Conservation (phyloP, 2,329 filamentous ascomycete genomes). For the Gaeumannomyces tritici region DNA sequence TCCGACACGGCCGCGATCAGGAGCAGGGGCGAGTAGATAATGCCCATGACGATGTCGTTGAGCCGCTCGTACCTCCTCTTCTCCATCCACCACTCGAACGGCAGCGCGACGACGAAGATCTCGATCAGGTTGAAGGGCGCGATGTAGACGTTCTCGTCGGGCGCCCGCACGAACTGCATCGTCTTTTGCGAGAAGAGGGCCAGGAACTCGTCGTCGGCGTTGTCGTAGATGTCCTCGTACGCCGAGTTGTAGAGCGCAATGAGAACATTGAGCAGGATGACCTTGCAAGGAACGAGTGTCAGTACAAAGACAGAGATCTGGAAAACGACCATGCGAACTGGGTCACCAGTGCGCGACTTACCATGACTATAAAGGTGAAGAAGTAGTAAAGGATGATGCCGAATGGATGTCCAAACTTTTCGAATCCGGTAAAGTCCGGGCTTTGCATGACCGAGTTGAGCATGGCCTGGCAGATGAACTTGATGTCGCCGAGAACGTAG, state of each 20-base stretch:
- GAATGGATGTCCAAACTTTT: slow-evolving; percentile 85
- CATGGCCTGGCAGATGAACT: slow-evolving; percentile 74
- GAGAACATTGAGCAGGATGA: slow-evolving; percentile 82
- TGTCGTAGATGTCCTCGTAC: slow-evolving; percentile 88
- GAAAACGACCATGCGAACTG: no score
- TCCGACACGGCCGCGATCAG: slow-evolving; percentile 69
- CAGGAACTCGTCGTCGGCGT: slow-evolving; percentile 92
- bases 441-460: slow-evolving; percentile 84
- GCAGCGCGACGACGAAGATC: slow-evolving; percentile 65
- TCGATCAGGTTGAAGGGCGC: slow-evolving; percentile 92
- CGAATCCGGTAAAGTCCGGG: slow-evolving; percentile 82
- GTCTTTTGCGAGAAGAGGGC: slow-evolving; percentile 90
- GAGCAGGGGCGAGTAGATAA: slow-evolving; percentile 77
- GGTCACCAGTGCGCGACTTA: no score
- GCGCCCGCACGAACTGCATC: slow-evolving; percentile 91
- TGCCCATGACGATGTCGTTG: slow-evolving; percentile 63
- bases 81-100: slow-evolving; percentile 95
- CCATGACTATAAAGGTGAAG: slow-evolving; percentile 90
- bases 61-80: slow-evolving; percentile 62
- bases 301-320: no score
- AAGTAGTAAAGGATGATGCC: slow-evolving; percentile 94
- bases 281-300: no score
- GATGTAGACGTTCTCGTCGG: slow-evolving; percentile 97
- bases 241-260: slow-evolving; percentile 96
- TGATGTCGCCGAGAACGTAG: slow-evolving; percentile 55